Conservation (phyloP, 495 filamentous ascomycete species). For the Cryomyces antarcticus region DNA sequence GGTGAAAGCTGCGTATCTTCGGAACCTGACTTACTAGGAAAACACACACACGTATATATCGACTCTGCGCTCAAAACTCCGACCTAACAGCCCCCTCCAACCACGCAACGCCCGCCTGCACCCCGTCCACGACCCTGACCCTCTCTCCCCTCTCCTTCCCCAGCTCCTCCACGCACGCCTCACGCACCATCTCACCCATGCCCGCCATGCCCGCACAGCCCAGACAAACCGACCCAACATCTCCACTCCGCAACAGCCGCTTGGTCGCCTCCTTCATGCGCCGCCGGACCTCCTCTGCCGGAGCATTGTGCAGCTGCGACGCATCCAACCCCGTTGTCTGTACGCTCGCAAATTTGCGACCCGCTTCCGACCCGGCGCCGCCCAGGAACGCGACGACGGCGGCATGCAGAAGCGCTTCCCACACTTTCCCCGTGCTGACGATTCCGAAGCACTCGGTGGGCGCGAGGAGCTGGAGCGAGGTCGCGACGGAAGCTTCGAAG, state of each 20-base stretch:
- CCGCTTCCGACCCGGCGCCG: constrained; percentile 5
- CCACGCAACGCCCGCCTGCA: constrained; percentile 53
- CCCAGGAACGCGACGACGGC: constrained; percentile 39
- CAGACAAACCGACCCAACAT: constrained; percentile 47
- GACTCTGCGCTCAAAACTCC: constrained; percentile 4
- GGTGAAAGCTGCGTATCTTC: no score
- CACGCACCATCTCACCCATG: constrained; percentile 58
- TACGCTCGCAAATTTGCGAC: constrained; percentile 47
- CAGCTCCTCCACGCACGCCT: constrained; percentile 41
- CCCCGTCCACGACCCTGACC: constrained; percentile 66
- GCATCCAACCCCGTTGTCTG: constrained; percentile 71
- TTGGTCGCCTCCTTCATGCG: constrained; percentile 45
- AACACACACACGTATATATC: no score
- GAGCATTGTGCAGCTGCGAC: constrained; percentile 52
- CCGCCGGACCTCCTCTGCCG: constrained; percentile 37
- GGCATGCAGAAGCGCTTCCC: constrained; percentile 47
- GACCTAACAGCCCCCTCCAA: constrained; percentile 29
- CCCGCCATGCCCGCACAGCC: constrained; percentile 89
- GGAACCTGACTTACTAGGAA: no score
- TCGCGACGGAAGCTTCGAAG: constrained; percentile 57
- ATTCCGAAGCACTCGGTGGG: constrained; percentile 55
- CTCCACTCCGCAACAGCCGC: constrained; percentile 33
- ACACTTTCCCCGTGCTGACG: constrained; percentile 67
- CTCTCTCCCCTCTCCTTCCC: constrained; percentile 35
- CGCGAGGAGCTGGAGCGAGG: constrained; percentile 30